phyloP scores from a whole-genome alignment of 129 eudicot genomes.

The Centella asiatica region DNA sequence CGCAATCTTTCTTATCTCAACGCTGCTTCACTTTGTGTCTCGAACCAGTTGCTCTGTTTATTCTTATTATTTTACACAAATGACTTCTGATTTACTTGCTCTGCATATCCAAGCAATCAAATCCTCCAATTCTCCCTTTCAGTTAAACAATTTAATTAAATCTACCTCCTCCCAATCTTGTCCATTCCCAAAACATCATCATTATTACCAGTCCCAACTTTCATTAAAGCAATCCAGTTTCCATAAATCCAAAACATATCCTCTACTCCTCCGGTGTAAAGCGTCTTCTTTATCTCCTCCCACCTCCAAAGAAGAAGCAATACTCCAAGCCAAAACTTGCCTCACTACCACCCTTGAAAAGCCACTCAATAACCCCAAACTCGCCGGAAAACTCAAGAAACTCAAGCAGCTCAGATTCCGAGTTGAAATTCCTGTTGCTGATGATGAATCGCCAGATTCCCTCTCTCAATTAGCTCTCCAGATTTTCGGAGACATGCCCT shows the following conservation, averaged over 20 bases:
- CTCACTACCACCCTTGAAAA: conserved; percentile 58
- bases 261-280: conserved; percentile 23
- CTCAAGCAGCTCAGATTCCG: conserved; percentile 61
- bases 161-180: background rate
- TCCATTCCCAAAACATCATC: conserved; percentile 1
- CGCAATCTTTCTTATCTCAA: conserved; percentile 12
- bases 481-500: conserved; percentile 44
- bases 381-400: conserved; percentile 67
- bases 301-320: conserved; percentile 75
- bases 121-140: conserved; percentile 11
- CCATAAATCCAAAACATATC: conserved; percentile 25
- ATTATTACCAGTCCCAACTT: conserved; percentile 4
- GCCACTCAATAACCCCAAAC: conserved; percentile 67
- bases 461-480: conserved; percentile 51
- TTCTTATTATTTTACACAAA: conserved; percentile 9
- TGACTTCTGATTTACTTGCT: conserved; percentile 41
- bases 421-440: conserved; percentile 60
- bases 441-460: conserved; percentile 47
- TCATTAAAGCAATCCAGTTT: conserved; percentile 18
- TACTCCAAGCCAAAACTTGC: conserved; percentile 73
- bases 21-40: conserved; percentile 3
- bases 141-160: conserved; percentile 5
- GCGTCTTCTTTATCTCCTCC: conserved; percentile 54
- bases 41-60: background rate
- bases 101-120: conserved; percentile 18